These are phyloP conservation scores for Arachis monticola DNA, from an alignment of 331 rosid species.

Conservation along the genomic window DNA sequence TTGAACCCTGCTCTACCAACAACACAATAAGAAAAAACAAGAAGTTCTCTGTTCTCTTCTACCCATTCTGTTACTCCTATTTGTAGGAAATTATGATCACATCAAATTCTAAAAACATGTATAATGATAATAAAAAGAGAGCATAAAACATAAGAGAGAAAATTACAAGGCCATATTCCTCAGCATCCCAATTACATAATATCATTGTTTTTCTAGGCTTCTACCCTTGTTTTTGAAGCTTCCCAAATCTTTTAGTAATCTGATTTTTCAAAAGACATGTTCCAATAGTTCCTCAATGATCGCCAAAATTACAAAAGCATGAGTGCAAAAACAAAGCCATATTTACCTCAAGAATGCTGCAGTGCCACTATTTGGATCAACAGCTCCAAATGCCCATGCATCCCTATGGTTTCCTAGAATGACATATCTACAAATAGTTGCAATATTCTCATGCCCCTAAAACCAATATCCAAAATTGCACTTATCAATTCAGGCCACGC, in stretches of 20 bases:
- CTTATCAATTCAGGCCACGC: neutral
- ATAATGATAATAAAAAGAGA: neutral
- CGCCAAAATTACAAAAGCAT: no score
- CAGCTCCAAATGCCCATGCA: slow-evolving; percentile 43
- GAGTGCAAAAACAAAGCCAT: no score
- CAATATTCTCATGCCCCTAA: slow-evolving; percentile 59
- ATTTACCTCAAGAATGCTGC: no score
- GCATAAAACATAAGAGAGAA: neutral
- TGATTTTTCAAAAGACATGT: no score
- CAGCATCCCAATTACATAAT: slow-evolving; percentile 87
- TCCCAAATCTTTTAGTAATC: no score
- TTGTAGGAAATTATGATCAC: no score
- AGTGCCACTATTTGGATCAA: no score
- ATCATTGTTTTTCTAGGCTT: slow-evolving; percentile 76
- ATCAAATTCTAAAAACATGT: no score
- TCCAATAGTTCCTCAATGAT: no score
- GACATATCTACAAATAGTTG: slow-evolving; percentile 59
- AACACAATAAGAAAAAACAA: slow-evolving; percentile 66
- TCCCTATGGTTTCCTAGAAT: slow-evolving; percentile 84
- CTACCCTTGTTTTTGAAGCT: slow-evolving; percentile 56
- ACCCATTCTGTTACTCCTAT: no score
- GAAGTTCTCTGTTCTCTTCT: slow-evolving; percentile 68
- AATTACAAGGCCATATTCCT: slow-evolving; percentile 78
- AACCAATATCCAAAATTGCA: slow-evolving; percentile 28
- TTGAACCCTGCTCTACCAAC: slow-evolving; percentile 58